A percentile compares a stretch with the other conserved stretches of the same genome.
These are phyloP conservation scores for Yarrowia alimentaria DNA, from an alignment of 805 yeast species.

Conservation along the genomic window DNA sequence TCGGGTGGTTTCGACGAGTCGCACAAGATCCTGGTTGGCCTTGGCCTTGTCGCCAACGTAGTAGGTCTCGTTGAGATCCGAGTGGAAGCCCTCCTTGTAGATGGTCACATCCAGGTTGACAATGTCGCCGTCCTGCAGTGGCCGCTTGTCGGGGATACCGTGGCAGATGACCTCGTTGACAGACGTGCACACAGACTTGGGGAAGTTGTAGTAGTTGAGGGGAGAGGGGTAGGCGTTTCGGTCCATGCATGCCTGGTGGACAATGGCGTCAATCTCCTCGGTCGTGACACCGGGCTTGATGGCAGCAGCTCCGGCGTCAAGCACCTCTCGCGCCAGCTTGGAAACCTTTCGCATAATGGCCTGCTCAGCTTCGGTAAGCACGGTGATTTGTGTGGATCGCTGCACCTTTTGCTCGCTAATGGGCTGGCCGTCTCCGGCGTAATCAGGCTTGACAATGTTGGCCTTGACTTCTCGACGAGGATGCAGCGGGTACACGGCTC, in stretches of 20 bases:
- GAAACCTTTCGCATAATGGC: conserved; percentile 74
- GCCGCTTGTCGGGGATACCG: conserved; percentile 91
- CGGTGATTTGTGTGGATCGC: conserved; percentile 62
- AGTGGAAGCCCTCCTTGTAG: conserved; percentile 83
- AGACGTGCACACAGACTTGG: conserved; percentile 89
- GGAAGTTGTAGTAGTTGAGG: conserved; percentile 87
- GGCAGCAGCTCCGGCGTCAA: conserved; percentile 83
- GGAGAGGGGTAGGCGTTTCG: conserved; percentile 94
- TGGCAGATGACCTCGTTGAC: conserved; percentile 95
- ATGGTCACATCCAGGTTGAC: conserved; percentile 86
- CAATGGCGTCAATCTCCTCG: conserved; percentile 82
- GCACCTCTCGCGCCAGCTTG: conserved; percentile 76
- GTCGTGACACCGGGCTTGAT: conserved; percentile 88
- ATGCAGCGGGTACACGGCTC: conserved; percentile 79
- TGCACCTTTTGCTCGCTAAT: conserved; percentile 70
- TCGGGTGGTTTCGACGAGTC: conserved; percentile 87
- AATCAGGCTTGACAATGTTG: conserved; percentile 73
- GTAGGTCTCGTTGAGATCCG: conserved; percentile 94
- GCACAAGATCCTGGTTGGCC: conserved; percentile 74
- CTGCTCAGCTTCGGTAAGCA: conserved; percentile 65
- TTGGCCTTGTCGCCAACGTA: conserved; percentile 90
- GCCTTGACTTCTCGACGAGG: conserved; percentile 71
- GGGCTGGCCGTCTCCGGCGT: conserved; percentile 79
- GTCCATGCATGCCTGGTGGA: conserved; percentile 83
- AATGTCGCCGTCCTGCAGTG: conserved; percentile 89